phyloP scores from a whole-genome alignment of 2,329 filamentous ascomycete genomes.

The Davidsoniella eucalypti region DNA sequence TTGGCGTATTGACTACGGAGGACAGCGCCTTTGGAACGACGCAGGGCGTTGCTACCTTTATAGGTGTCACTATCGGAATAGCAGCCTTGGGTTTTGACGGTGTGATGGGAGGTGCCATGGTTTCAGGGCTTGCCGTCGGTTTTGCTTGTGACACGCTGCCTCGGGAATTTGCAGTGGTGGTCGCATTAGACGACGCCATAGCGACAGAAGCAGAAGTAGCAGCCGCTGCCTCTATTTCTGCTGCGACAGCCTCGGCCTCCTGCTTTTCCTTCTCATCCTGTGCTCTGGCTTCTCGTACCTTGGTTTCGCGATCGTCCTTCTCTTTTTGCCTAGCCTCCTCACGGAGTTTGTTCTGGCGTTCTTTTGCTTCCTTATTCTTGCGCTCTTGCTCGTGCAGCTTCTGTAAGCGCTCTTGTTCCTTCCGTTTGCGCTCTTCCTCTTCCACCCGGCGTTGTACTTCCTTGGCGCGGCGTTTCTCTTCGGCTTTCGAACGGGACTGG shows the following conservation, averaged over 20 bases:
- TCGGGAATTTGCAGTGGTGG: not conserved
- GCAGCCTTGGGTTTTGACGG: constrained; percentile 16
- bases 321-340: constrained; percentile 70
- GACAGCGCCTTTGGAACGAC: constrained; percentile 21
- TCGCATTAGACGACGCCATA: not conserved
- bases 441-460: constrained; percentile 81
- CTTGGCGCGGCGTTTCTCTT: constrained; percentile 82
- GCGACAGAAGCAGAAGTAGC: not conserved
- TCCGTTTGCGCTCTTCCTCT: constrained; percentile 71
- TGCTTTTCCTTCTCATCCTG: too few species aligned
- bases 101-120: not conserved
- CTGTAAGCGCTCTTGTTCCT: constrained; percentile 70
- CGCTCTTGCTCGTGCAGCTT: constrained; percentile 75
- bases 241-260: constrained; percentile 27
- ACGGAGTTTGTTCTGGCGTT: constrained; percentile 68
- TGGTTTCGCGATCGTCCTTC: constrained; percentile 56
- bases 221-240: constrained; percentile 36
- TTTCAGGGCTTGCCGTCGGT: not conserved
- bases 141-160: too few species aligned
- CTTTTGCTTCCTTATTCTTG: constrained; percentile 40
- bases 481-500: constrained; percentile 64
- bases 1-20: not conserved
- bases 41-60: constrained; percentile 19
- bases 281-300: constrained; percentile 45
- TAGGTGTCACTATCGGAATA: constrained; percentile 23